Evolutionary conservation across 345 rosid species (phyloP).

Genomic region (Excoecaria cochinchinensis): DNA sequence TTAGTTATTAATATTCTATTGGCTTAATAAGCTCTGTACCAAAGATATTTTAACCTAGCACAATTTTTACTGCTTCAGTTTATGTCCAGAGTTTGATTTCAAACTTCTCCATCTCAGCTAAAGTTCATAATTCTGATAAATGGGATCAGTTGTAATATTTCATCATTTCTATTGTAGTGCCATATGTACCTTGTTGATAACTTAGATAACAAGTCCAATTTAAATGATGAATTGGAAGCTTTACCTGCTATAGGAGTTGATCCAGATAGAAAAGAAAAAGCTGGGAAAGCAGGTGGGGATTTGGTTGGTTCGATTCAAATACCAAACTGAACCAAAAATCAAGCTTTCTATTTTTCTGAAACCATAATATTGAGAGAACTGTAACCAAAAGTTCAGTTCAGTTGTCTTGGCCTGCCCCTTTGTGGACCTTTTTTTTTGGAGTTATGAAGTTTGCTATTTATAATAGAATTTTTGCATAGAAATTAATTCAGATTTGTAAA

Average conservation of each 20-base stretch:
- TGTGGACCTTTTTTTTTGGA: too few species aligned
- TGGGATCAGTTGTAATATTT: not conserved
- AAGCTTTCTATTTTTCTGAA: too few species aligned
- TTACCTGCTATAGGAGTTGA: not conserved
- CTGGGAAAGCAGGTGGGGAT: too few species aligned
- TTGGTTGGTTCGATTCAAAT: too few species aligned
- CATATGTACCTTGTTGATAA: not conserved
- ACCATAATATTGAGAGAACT: too few species aligned
- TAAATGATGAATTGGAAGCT: not conserved
- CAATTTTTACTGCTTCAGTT: not conserved
- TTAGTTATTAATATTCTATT: not conserved
- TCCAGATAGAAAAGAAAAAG: not conserved
- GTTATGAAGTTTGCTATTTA: too few species aligned
- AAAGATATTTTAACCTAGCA: not conserved
- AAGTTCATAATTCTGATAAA: not conserved
- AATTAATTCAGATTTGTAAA: too few species aligned
- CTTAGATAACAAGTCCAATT: not conserved
- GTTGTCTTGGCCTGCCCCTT: too few species aligned
- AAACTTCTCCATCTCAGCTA: not conserved
- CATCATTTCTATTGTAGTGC: not conserved
- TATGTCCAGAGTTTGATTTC: not conserved
- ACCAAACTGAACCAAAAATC: too few species aligned
- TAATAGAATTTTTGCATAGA: too few species aligned
- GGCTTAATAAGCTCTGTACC: not conserved
- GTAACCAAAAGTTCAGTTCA: too few species aligned